Conservation (phyloP, 2,329 filamentous ascomycete genomes). For the Monilinia fructigena region DNA sequence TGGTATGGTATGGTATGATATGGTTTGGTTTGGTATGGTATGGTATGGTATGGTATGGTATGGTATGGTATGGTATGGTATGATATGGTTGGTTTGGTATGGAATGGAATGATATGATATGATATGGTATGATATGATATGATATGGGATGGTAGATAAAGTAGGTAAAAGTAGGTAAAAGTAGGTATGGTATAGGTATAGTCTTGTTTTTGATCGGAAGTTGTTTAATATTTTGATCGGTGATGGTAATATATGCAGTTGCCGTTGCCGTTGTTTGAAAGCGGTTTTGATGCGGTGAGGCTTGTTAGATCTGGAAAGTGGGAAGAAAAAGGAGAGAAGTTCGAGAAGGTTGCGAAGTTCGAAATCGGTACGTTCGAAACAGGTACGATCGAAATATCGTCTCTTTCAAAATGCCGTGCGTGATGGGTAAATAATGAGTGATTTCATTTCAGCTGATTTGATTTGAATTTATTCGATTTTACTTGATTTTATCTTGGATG, state of each 20-base stretch:
- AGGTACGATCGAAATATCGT: too few species aligned
- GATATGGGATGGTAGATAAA: background rate
- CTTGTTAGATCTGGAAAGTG: background rate
- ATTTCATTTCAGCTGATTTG: too few species aligned
- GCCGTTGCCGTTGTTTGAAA: too few species aligned
- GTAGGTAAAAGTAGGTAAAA: too few species aligned
- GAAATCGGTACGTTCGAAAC: too few species aligned
- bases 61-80: background rate
- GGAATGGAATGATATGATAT: background rate
- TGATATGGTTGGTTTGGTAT: background rate
- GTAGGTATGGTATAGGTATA: background rate
- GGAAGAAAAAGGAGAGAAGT: background rate
- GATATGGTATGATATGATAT: background rate
- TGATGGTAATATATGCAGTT: background rate
- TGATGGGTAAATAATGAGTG: background rate
- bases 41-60: background rate
- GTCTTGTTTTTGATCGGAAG: background rate
- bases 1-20: background rate
- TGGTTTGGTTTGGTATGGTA: background rate
- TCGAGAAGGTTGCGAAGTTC: too few species aligned
- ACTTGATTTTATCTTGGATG: background rate
- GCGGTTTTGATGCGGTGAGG: constrained; percentile 1
- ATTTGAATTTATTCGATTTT: too few species aligned
- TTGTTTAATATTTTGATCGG: background rate
- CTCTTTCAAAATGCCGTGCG: too few species aligned